Conservation (phyloP, 169 alveolate genomes). For the Eimeria tenella region DNA sequence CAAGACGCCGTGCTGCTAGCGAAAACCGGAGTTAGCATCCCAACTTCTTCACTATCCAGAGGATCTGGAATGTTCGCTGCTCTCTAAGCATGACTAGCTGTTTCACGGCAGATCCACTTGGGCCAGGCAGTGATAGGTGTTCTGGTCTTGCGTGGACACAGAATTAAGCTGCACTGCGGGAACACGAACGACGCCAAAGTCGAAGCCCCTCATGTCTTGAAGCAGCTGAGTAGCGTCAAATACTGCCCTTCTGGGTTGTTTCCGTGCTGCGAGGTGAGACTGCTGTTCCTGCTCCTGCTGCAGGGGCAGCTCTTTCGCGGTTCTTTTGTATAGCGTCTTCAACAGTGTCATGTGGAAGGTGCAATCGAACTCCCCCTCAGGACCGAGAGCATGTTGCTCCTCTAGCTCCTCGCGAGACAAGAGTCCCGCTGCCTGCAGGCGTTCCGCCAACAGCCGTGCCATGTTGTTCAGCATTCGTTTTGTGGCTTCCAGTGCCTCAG, state of each 20-base stretch:
- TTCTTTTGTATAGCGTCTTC: neutral
- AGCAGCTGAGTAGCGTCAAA: slow-evolving; percentile 10
- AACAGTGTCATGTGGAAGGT: slow-evolving; percentile 24
- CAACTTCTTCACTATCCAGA: too few species aligned
- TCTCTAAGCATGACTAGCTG: neutral
- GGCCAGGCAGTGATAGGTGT: neutral
- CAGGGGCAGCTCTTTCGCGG: neutral
- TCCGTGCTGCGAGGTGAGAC: neutral
- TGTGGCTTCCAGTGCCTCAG: neutral
- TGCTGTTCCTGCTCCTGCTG: neutral
- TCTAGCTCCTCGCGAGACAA: neutral
- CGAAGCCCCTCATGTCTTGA: slow-evolving; percentile 21
- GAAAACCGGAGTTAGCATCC: too few species aligned
- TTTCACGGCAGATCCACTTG: slow-evolving; percentile 12
- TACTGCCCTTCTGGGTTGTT: neutral
- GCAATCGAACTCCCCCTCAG: neutral
- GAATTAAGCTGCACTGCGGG: slow-evolving; percentile 16
- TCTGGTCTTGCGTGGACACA: neutral
- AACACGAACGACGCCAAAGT: neutral
- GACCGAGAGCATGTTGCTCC: neutral
- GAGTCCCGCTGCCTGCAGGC: neutral
- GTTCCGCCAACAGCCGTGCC: neutral
- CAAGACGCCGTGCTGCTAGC: too few species aligned
- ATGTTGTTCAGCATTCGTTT: neutral
- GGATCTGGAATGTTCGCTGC: too few species aligned